Evolutionary conservation across 192 early-diverging fungal species (phyloP).

Genomic region (Coemansia umbellata): DNA sequence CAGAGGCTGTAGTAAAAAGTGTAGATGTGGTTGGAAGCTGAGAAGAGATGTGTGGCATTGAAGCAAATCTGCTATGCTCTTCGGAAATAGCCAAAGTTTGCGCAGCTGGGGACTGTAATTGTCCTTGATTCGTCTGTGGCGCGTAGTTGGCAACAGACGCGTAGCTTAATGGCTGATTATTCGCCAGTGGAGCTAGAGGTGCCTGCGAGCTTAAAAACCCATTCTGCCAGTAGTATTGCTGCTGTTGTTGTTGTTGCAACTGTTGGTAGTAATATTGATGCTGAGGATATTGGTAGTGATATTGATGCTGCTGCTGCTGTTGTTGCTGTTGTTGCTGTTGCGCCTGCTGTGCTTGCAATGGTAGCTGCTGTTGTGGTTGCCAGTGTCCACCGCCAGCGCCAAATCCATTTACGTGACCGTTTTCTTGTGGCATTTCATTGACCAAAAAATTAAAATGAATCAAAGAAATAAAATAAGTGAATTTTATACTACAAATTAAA

Average conservation of each 20-base stretch:
- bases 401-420: not conserved
- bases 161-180: too few species aligned
- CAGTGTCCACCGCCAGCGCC: not conserved
- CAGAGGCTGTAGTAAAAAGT: not conserved
- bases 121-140: too few species aligned
- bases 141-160: too few species aligned
- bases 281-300: not conserved
- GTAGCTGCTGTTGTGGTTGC: not conserved
- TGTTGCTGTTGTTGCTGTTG: not conserved
- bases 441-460: not conserved
- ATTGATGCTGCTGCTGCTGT: not conserved
- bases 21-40: not conserved
- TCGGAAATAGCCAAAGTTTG: not conserved
- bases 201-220: not conserved
- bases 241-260: constrained; percentile 1
- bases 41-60: not conserved
- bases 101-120: too few species aligned
- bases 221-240: not conserved
- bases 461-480: not conserved
- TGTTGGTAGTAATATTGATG: constrained; percentile 1
- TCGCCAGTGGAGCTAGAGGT: too few species aligned
- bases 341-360: not conserved
- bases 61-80: not conserved
- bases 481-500: not conserved
- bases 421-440: not conserved